Evolutionary conservation across 495 filamentous ascomycete genomes (phyloP).

Genomic region (Daldinia decipiens): DNA sequence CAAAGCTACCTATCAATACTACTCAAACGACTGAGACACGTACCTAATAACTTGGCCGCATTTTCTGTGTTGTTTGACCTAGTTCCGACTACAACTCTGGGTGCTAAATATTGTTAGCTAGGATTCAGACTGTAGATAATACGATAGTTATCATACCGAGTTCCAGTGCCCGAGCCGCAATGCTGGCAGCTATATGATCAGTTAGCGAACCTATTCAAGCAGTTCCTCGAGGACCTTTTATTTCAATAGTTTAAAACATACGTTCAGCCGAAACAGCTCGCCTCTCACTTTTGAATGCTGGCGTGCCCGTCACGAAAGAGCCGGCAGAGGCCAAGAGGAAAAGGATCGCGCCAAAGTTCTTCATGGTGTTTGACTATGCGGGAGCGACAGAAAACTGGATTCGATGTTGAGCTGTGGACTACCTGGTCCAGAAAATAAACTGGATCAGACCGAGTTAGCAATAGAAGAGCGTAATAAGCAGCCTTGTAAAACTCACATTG

Average conservation of each 20-base stretch:
- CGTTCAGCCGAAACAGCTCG: constrained; percentile 8
- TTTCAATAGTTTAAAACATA: constrained; percentile 19
- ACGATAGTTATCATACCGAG: constrained; percentile 8
- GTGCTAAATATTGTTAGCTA: constrained; percentile 1
- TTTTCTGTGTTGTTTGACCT: constrained; percentile 1
- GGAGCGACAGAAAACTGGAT: constrained; percentile 20
- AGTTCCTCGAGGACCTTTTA: neutral
- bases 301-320: constrained; percentile 29
- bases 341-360: constrained; percentile 23
- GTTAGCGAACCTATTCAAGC: constrained; percentile 6
- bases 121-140: neutral
- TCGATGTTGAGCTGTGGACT: neutral
- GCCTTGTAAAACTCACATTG: constrained; percentile 8
- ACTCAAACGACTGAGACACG: neutral
- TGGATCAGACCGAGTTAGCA: constrained; percentile 10
- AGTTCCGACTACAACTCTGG: neutral
- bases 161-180: constrained; percentile 28
- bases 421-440: constrained; percentile 18
- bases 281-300: constrained; percentile 16
- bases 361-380: constrained; percentile 32
- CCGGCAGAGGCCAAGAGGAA: constrained; percentile 30
- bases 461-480: neutral
- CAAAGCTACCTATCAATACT: neutral
- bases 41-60: constrained; percentile 16
- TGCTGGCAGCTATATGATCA: constrained; percentile 7